phyloP scores from a whole-genome alignment of 345 rosid genomes.

The Arabidopsis thaliana region DNA sequence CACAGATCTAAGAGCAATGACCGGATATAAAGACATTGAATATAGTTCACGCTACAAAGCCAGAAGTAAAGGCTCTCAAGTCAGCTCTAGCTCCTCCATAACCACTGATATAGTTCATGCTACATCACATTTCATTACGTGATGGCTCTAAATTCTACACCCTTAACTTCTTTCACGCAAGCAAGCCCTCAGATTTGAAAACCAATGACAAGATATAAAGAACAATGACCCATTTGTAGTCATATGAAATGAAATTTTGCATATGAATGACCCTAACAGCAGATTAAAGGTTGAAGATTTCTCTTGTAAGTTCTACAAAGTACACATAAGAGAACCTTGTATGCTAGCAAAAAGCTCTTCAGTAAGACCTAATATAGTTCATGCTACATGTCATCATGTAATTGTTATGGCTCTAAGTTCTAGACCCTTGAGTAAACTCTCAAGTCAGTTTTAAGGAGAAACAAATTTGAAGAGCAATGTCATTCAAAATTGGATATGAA shows the following conservation, averaged over 20 bases:
- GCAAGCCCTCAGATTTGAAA: background rate
- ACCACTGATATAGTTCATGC: background rate
- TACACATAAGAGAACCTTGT: background rate
- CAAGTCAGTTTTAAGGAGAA: background rate
- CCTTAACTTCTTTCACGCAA: background rate
- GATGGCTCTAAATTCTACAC: background rate
- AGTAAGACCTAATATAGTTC: background rate
- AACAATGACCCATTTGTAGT: no score
- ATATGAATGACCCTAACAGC: background rate
- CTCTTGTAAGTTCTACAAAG: background rate
- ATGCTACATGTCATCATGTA: conserved; percentile 1
- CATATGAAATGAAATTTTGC: background rate
- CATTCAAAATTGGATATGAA: background rate
- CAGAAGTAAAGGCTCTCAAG: background rate
- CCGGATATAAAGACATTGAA: background rate
- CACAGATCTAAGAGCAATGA: background rate
- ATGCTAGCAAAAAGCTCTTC: background rate
- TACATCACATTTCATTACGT: background rate
- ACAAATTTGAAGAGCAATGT: background rate
- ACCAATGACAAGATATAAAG: background rate
- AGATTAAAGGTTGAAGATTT: background rate
- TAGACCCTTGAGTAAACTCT: background rate
- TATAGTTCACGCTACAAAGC: background rate
- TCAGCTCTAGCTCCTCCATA: background rate
- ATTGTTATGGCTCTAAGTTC: background rate